These are phyloP conservation scores for Spencermartinsiella europaea DNA, from an alignment of 805 yeast species.

Conservation along the genomic window DNA sequence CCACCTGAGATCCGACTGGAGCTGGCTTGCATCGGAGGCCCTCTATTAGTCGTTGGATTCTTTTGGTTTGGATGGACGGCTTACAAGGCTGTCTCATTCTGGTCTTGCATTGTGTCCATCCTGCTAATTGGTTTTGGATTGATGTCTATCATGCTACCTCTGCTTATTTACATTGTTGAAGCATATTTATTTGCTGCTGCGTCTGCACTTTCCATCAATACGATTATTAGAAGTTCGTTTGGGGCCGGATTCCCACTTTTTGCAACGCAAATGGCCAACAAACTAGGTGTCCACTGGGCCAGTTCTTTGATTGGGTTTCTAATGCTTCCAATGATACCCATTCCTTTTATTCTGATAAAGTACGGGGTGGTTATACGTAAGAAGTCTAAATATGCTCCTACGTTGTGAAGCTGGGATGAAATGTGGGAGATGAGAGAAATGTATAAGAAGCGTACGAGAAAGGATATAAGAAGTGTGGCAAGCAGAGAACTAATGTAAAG, in stretches of 20 bases:
- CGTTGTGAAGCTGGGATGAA: too few relatives aligned
- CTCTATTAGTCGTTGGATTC: slow-evolving; percentile 70
- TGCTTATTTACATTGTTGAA: slow-evolving; percentile 68
- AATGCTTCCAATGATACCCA: slow-evolving; percentile 53
- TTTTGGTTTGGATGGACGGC: slow-evolving; percentile 91
- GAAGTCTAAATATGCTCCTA: slow-evolving; percentile 20
- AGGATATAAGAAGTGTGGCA: too few relatives aligned
- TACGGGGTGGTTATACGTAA: slow-evolving; percentile 55
- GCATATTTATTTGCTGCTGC: slow-evolving; percentile 37
- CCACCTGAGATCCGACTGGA: slow-evolving; percentile 37
- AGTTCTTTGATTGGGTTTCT: slow-evolving; percentile 65
- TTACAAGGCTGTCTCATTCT: slow-evolving; percentile 58
- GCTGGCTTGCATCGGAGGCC: slow-evolving; percentile 67
- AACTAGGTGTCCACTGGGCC: slow-evolving; percentile 74
- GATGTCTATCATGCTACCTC: slow-evolving; percentile 60
- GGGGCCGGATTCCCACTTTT: slow-evolving; percentile 73
- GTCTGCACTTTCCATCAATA: slow-evolving; percentile 70
- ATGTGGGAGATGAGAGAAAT: too few relatives aligned
- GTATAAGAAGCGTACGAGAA: too few relatives aligned
- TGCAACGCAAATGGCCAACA: slow-evolving; percentile 62
- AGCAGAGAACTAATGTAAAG: too few relatives aligned
- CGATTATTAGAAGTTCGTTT: slow-evolving; percentile 60
- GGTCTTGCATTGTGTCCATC: slow-evolving; percentile 82
- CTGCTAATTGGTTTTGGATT: slow-evolving; percentile 64
- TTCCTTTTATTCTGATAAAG: slow-evolving; percentile 59